Percentiles rank a stretch among this genome's conserved stretches.
phyloP scores from a whole-genome alignment of 768 basidiomycete genomes.

The Albatrellus ellisii region DNA sequence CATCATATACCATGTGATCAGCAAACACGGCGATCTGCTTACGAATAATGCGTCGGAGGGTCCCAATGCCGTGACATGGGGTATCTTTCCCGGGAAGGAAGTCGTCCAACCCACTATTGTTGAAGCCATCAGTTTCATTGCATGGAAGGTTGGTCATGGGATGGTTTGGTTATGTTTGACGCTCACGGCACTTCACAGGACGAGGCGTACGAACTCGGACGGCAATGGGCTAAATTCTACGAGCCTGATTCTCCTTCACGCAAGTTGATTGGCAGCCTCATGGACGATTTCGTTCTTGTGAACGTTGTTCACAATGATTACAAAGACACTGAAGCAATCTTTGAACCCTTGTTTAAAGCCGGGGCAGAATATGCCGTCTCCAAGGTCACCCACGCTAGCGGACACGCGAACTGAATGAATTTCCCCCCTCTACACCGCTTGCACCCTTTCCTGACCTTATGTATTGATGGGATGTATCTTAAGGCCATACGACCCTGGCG shows the following conservation, averaged over 20 bases:
- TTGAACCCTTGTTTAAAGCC: conserved; percentile 72
- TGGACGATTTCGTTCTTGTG: conserved; percentile 77
- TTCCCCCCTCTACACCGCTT: neutral
- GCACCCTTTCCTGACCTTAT: too few species aligned
- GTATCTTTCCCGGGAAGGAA: conserved; percentile 95
- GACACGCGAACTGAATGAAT: conserved; percentile 17
- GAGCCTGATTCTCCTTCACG: conserved; percentile 63
- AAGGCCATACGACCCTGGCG: too few species aligned
- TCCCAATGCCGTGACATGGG: conserved; percentile 98
- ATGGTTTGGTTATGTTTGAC: neutral
- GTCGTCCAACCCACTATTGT: conserved; percentile 94
- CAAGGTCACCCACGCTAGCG: conserved; percentile 27
- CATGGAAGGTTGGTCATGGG: conserved; percentile 66
- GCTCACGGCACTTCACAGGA: conserved; percentile 34
- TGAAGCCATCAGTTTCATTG: conserved; percentile 96
- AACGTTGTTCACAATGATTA: conserved; percentile 97
- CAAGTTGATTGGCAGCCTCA: conserved; percentile 61
- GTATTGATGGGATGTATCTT: too few species aligned
- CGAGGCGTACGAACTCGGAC: conserved; percentile 86
- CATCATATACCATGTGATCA: conserved; percentile 96
- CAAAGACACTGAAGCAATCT: conserved; percentile 75
- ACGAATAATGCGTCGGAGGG: conserved; percentile 94
- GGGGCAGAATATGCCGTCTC: conserved; percentile 42
- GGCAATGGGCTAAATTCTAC: conserved; percentile 85
- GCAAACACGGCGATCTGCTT: conserved; percentile 85